phyloP scores from a whole-genome alignment of 306 rosid species.

The Quercus bicolor region DNA sequence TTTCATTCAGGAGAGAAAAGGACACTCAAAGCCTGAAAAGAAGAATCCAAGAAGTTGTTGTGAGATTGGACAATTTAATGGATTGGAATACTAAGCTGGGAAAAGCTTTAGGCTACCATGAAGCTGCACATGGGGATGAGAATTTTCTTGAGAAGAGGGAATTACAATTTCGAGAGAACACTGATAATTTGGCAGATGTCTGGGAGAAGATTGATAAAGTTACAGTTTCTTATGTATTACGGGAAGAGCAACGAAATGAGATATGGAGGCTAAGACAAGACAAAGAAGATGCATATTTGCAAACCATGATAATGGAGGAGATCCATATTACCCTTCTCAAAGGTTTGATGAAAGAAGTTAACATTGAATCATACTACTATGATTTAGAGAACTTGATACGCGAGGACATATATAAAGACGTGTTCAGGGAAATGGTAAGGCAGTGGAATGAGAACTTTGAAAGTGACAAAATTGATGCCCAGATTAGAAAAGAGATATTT shows the following conservation, averaged over 20 bases:
- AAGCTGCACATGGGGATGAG: slow-evolving; percentile 5
- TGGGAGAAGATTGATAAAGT: slow-evolving; percentile 37
- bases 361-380: not conserved
- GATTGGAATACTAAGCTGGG: slow-evolving; percentile 34
- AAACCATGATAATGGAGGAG: slow-evolving; percentile 22
- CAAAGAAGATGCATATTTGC: slow-evolving; percentile 27
- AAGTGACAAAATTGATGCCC: slow-evolving; percentile 33
- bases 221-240: slow-evolving; percentile 12
- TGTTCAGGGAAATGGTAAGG: slow-evolving; percentile 29
- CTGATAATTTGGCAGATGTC: slow-evolving; percentile 23
- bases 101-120: slow-evolving; percentile 8
- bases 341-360: slow-evolving; percentile 26
- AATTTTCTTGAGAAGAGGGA: slow-evolving; percentile 9
- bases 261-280: slow-evolving; percentile 20
- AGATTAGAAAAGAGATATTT: slow-evolving; percentile 40
- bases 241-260: slow-evolving; percentile 23
- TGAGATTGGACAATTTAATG: slow-evolving; percentile 41
- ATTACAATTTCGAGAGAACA: slow-evolving; percentile 15
- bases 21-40: slow-evolving; percentile 30
- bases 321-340: slow-evolving; percentile 22
- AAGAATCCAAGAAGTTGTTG: slow-evolving; percentile 33
- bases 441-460: slow-evolving; percentile 45
- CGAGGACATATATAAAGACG: slow-evolving; percentile 25
- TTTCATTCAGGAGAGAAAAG: slow-evolving; percentile 32
- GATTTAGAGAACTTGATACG: slow-evolving; percentile 41